Conservation (phyloP, 768 basidiomycete species). For the Lactifluus echinatus region DNA sequence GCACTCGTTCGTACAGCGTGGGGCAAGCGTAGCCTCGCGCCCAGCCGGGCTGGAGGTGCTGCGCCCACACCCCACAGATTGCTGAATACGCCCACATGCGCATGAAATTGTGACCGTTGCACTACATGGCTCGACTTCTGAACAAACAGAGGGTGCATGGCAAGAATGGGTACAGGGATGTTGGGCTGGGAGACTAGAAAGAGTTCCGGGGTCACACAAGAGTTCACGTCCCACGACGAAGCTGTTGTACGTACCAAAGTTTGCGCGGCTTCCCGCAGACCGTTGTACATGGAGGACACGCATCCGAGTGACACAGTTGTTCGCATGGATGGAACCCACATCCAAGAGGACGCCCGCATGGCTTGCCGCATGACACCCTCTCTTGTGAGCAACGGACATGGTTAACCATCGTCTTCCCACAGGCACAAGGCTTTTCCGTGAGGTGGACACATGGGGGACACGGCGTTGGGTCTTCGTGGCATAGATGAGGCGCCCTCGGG, state of each 20-base stretch:
- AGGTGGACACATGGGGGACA: conserved; percentile 90
- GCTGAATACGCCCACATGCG: conserved; percentile 75
- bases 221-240: not conserved
- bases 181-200: conserved; percentile 47
- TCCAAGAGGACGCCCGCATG: conserved; percentile 67
- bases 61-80: conserved; percentile 65
- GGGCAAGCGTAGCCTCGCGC: conserved; percentile 32
- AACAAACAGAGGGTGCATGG: conserved; percentile 83
- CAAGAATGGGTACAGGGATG: conserved; percentile 76
- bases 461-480: conserved; percentile 58
- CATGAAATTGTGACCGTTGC: conserved; percentile 61
- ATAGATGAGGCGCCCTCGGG: conserved; percentile 63
- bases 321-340: conserved; percentile 93
- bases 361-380: conserved; percentile 75
- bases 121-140: conserved; percentile 72
- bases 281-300: conserved; percentile 68
- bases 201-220: not conserved
- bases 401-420: conserved; percentile 72
- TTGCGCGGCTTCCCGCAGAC: conserved; percentile 83
- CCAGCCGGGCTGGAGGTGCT: conserved; percentile 38
- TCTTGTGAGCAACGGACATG: conserved; percentile 84
- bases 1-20: conserved; percentile 82
- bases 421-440: conserved; percentile 73
- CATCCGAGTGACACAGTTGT: conserved; percentile 70
- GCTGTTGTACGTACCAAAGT: conserved; percentile 53